phyloP scores from a whole-genome alignment of 2,329 filamentous ascomycete species.

The Epicoccum nigrum region DNA sequence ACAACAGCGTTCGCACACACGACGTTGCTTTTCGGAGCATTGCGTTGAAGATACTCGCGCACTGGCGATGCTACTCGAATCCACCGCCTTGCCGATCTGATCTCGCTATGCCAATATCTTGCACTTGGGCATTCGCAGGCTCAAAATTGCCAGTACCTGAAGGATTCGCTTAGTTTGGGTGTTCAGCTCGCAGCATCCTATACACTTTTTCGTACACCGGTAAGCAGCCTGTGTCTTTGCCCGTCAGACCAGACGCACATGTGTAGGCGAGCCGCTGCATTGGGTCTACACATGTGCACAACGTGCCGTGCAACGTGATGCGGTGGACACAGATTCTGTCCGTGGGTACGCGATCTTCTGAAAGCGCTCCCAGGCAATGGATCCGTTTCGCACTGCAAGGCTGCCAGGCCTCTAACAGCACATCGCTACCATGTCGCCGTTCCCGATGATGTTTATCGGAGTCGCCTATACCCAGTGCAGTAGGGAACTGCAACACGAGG shows the following conservation, averaged over 20 bases:
- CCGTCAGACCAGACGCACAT: neutral
- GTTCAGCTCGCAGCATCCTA: slow-evolving; percentile 6
- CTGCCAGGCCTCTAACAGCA: slow-evolving; percentile 18
- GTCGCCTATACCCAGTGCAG: slow-evolving; percentile 17
- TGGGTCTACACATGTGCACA: slow-evolving; percentile 14
- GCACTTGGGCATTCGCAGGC: too few relatives aligned
- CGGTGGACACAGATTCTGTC: too few relatives aligned
- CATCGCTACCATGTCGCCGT: too few relatives aligned
- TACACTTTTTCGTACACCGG: slow-evolving; percentile 2
- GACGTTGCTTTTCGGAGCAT: slow-evolving; percentile 5
- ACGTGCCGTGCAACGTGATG: slow-evolving; percentile 11
- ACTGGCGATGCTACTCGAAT: slow-evolving; percentile 11
- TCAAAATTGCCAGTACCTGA: slow-evolving; percentile 15
- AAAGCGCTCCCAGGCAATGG: slow-evolving; percentile 11
- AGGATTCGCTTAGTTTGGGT: slow-evolving; percentile 11
- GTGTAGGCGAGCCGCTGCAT: slow-evolving; percentile 12
- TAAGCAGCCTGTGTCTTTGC: slow-evolving; percentile 4
- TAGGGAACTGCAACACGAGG: slow-evolving; percentile 36
- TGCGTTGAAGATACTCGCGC: slow-evolving; percentile 11
- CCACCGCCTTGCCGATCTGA: slow-evolving; percentile 12
- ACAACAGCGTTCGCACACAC: slow-evolving; percentile 11
- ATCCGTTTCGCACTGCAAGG: slow-evolving; percentile 24
- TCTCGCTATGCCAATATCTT: slow-evolving; percentile 6
- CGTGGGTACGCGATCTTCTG: slow-evolving; percentile 1
- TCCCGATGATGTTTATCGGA: slow-evolving; percentile 10